phyloP scores from a whole-genome alignment of 495 filamentous ascomycete species.

The Neurospora cerealis region DNA sequence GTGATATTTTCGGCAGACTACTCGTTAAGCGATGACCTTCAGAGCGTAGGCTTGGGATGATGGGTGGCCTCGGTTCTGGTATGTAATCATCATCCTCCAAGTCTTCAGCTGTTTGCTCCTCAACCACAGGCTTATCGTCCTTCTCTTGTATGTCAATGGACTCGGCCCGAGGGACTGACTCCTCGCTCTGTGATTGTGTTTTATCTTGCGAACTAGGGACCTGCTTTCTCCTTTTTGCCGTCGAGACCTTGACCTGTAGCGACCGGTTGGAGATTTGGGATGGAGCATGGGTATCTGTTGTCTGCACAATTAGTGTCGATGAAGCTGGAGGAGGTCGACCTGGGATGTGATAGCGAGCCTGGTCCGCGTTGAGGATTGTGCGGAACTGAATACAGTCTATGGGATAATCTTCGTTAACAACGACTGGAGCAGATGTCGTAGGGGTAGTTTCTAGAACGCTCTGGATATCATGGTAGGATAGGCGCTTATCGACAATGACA shows the following conservation, averaged over 20 bases:
- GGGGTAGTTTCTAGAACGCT: slow-evolving; percentile 41
- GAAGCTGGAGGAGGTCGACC: slow-evolving; percentile 16
- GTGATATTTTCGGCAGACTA: not conserved
- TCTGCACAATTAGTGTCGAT: not conserved
- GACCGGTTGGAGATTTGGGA: slow-evolving; percentile 15
- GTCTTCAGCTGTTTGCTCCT: not conserved
- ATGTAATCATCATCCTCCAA: not conserved
- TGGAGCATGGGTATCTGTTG: slow-evolving; percentile 15
- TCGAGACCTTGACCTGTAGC: slow-evolving; percentile 20
- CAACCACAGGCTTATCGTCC: not conserved
- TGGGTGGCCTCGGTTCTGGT: not conserved
- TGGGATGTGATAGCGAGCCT: slow-evolving; percentile 49
- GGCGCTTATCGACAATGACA: slow-evolving; percentile 65
- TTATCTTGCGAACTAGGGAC: not conserved
- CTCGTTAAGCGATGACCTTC: not conserved
- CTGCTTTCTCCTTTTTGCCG: slow-evolving; percentile 1
- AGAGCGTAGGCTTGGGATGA: not conserved
- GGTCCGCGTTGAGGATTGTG: slow-evolving; percentile 46
- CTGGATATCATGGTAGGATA: slow-evolving; percentile 58
- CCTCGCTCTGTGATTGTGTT: slow-evolving; percentile 9
- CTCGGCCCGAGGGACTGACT: not conserved
- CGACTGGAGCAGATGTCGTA: slow-evolving; percentile 34
- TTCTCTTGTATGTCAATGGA: not conserved
- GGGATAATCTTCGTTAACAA: slow-evolving; percentile 70
- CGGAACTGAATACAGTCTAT: slow-evolving; percentile 64